Evolutionary conservation across 2,329 filamentous ascomycete genomes (phyloP).

Genomic region (Cladophialophora exuberans): DNA sequence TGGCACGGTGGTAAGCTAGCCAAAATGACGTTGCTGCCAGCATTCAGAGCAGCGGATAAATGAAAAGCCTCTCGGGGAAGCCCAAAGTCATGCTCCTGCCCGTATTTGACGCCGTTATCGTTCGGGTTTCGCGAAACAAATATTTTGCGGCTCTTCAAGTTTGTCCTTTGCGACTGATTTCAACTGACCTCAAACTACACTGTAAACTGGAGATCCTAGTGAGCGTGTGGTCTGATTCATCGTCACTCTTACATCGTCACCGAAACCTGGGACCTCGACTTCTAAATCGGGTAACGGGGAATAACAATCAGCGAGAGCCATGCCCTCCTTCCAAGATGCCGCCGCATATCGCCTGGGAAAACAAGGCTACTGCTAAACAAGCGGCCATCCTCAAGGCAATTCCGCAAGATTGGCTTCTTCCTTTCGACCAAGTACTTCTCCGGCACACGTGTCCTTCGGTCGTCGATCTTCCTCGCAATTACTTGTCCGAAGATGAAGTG

Average conservation of each 20-base stretch:
- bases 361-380: conserved; percentile 13
- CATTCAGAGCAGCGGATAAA: too few species aligned
- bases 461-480: conserved; percentile 1
- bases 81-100: background rate
- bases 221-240: too few species aligned
- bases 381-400: conserved; percentile 14
- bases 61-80: background rate
- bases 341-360: conserved; percentile 15
- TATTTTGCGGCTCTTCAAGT: background rate
- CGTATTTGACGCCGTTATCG: too few species aligned
- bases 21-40: too few species aligned
- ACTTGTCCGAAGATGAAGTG: conserved; percentile 15
- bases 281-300: too few species aligned
- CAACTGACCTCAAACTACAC: too few species aligned
- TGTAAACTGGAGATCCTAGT: too few species aligned
- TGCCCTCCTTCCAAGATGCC: too few species aligned
- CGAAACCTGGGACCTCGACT: too few species aligned
- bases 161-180: background rate
- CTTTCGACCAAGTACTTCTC: background rate
- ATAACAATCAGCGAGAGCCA: too few species aligned
- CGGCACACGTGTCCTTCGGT: background rate
- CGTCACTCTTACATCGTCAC: too few species aligned
- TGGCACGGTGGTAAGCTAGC: too few species aligned
- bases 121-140: background rate
- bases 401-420: conserved; percentile 8